Conservation (phyloP, 192 early-diverging fungal species). For the Linnemannia elongata region DNA sequence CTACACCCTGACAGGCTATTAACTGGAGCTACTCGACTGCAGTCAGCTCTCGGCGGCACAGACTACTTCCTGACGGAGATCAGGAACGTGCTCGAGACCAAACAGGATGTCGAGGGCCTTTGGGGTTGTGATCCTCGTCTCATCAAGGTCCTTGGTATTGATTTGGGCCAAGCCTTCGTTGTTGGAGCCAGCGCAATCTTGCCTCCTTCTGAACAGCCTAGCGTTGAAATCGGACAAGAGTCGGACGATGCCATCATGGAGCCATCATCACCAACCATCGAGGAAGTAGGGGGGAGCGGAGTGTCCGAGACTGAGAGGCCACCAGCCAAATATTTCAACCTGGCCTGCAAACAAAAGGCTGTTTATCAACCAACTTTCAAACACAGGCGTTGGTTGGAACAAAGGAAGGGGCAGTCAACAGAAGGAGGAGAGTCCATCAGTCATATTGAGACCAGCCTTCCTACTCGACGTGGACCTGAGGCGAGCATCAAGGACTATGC, state of each 20-base stretch:
- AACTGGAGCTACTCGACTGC: not conserved
- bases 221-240: not conserved
- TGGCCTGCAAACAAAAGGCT: not conserved
- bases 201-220: too few species aligned
- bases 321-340: not conserved
- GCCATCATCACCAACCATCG: too few species aligned
- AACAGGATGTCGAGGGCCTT: not conserved
- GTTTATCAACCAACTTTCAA: conserved; percentile 1
- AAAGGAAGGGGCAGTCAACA: not conserved
- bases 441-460: too few species aligned
- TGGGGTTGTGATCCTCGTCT: conserved; percentile 1
- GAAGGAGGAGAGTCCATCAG: too few species aligned
- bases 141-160: not conserved
- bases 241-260: too few species aligned
- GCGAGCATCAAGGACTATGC: too few species aligned
- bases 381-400: not conserved
- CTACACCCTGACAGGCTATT: not conserved
- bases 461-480: too few species aligned
- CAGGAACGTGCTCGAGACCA: not conserved
- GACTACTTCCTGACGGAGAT: not conserved
- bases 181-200: not conserved
- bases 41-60: not conserved
- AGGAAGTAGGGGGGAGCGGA: too few species aligned
- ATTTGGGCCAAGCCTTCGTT: not conserved
- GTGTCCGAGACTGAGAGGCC: too few species aligned